These are phyloP conservation scores for Vitis hybrid DNA, from an alignment of 177 flowering plant species.

Conservation along the genomic window DNA sequence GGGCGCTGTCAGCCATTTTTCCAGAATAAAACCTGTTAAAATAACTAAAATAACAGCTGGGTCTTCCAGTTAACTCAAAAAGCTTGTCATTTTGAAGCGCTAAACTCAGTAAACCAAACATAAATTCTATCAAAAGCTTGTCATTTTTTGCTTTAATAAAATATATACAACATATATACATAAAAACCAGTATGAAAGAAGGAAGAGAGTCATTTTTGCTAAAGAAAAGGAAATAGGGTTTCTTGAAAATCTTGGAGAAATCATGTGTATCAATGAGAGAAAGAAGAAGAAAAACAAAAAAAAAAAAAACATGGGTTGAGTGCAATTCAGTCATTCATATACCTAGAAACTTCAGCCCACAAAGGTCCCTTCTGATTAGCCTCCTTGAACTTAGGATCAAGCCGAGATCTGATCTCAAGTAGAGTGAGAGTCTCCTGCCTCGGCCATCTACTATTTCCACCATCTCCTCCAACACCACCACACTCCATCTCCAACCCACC, in stretches of 20 bases:
- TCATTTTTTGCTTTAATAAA: too few relatives aligned
- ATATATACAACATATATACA: too few relatives aligned
- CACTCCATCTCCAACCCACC: slow-evolving; percentile 30
- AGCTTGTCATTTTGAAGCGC: slow-evolving; percentile 7
- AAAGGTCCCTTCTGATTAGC: slow-evolving; percentile 94
- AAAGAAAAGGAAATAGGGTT: neutral
- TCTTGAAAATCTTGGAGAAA: too few relatives aligned
- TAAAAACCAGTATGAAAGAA: too few relatives aligned
- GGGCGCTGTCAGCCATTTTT: neutral
- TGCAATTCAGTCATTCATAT: slow-evolving; percentile 3
- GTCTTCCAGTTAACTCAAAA: slow-evolving; percentile 8
- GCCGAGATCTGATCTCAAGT: slow-evolving; percentile 87
- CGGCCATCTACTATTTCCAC: slow-evolving; percentile 79
- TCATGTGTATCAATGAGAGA: too few relatives aligned
- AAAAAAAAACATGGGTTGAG: neutral
- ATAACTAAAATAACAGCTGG: slow-evolving; percentile 10
- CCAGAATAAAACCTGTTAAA: neutral
- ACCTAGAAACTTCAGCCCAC: slow-evolving; percentile 98
- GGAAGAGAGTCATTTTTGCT: too few relatives aligned
- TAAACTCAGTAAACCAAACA: neutral
- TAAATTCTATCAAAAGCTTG: neutral
- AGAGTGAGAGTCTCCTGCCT: slow-evolving; percentile 92
- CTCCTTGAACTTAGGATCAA: slow-evolving; percentile 85
- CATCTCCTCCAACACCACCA: slow-evolving; percentile 31
- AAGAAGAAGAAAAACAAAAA: neutral